Base-by-base conservation (phyloP, 2,329 filamentous ascomycete genomes). In the Graphilbum sp. region DNA sequence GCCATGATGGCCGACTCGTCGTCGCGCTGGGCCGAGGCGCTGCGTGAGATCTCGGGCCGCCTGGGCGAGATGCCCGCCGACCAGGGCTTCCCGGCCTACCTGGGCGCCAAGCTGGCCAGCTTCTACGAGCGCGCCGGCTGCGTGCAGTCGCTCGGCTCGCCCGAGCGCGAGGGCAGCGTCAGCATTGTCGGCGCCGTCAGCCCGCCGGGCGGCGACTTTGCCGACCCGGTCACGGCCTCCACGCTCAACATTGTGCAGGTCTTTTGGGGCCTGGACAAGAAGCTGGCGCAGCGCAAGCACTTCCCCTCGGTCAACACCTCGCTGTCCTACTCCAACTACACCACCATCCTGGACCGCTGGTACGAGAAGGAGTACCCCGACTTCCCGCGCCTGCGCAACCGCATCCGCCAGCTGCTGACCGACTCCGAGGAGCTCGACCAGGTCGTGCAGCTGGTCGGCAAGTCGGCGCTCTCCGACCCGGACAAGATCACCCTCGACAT, bases 1-100 rank as follows among this genome's bases (percentile, higher is more conserved):
- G 88, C 90, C 51, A 98, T 98, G 90, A 98, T 98, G 90, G 90
- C 90, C 46, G 90, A 98, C 62, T 96, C 90, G 15, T 82, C 88
- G 37, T 98, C 90, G 38, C 86, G 90, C 48, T 98, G 90, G 90
- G 90, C 90, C 46, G 90, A 98, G 66, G 90, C 90, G 55, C 74
- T 98, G 57, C 86, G 90, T 82, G 90, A 98, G 61, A 79, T 98
- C 59, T 98, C 90, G 25, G 90, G 90, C 69, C 90, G 90, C 72
- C 70, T 98, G 43, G 90, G 90, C 70, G 90, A 98, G 62, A 98
- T 98, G 90, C 90, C 90, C 63, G 90, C 90, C 60, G 90, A 98
- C 61, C 90, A 98, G 63, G 90, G 90, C 75, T 98, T 95, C 78
- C 90, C 90, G 34, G 90, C 90, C 37, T 98, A 98, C 58, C 73